These are phyloP conservation scores for maize (Zea mays) DNA, from an alignment of 176 grass and related monocot species.

Conservation along the genomic window Zm-B73-REFERENCE-NAM-5.0 NC_050097.1:29649001-29649500, in stretches of 20 bases:
- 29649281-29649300: too few relatives aligned
- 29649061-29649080: constrained; percentile 67
- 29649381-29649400: too few relatives aligned
- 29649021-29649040: constrained; percentile 23
- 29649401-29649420: too few relatives aligned
- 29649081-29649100: constrained; percentile 80
- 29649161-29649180: background rate
- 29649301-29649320: too few relatives aligned
- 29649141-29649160: background rate
- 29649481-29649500: too few relatives aligned
- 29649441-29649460: too few relatives aligned
- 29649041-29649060: constrained; percentile 19
- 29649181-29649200: constrained; percentile 4
- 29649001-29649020: background rate
- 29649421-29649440: too few relatives aligned
- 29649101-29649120: constrained; percentile 69
- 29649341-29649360: too few relatives aligned
- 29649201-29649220: background rate
- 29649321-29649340: too few relatives aligned
- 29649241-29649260: background rate
- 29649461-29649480: too few relatives aligned
- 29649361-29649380: too few relatives aligned
- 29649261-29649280: background rate
- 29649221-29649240: background rate
- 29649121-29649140: constrained; percentile 66